Conservation (phyloP, 2,329 filamentous ascomycete species). For the Thelonectria blattea region DNA sequence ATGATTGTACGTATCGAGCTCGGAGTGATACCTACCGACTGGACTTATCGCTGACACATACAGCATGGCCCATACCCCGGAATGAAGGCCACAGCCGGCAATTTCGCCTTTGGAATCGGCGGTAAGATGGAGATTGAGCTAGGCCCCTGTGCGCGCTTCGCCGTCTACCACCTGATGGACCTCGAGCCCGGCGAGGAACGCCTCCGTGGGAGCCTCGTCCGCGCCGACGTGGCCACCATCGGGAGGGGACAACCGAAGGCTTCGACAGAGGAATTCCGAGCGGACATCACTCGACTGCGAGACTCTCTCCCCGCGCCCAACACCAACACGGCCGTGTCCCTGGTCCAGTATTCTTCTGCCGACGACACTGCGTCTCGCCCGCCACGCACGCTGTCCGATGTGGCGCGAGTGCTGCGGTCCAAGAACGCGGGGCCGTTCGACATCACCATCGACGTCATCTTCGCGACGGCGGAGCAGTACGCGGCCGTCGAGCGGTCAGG, state of each 20-base stretch:
- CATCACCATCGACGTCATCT: conserved; percentile 59
- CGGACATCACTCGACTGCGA: neutral
- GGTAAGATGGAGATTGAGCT: conserved; percentile 38
- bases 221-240: conserved; percentile 2
- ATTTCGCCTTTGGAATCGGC: conserved; percentile 49
- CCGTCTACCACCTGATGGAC: conserved; percentile 57
- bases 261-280: neutral
- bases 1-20: conserved; percentile 37
- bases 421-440: conserved; percentile 56
- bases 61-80: conserved; percentile 54
- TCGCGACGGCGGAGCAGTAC: conserved; percentile 45
- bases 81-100: conserved; percentile 59
- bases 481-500: conserved; percentile 18
- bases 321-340: neutral
- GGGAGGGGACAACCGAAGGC: conserved; percentile 1
- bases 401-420: conserved; percentile 52
- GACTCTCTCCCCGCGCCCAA: neutral
- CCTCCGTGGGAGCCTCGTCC: conserved; percentile 8
- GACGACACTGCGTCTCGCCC: neutral
- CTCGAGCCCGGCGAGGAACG: conserved; percentile 39
- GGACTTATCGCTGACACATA: neutral
- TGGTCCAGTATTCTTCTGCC: neutral
- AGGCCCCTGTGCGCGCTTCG: conserved; percentile 51
- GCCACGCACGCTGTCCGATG: conserved; percentile 35
- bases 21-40: neutral